Evolutionary conservation across 2,329 filamentous ascomycete genomes (phyloP), one percentile per base, ranked within the genome.

Genomic region (Setomelanomma holmii): DNA sequence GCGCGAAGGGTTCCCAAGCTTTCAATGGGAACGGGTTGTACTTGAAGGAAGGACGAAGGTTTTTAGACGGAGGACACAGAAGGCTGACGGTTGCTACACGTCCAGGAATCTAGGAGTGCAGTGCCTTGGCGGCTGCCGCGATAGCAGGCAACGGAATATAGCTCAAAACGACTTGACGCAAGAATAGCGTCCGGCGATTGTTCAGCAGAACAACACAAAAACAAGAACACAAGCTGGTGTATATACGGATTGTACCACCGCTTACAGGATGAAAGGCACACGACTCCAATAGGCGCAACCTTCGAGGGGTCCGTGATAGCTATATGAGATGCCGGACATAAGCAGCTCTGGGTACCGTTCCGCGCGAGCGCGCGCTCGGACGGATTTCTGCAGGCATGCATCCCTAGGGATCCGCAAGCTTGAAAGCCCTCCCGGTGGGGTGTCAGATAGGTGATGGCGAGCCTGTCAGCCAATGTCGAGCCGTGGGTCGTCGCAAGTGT

Each of bases 341-440:
- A 51, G 40, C 34, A 36, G 34, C 2, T 10, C 34, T 36, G 14
- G 34, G 34, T 46, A 42, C 46, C 33, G 44, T 49, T 47, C 46
- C 22, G 45, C 30, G 40, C 19, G 24, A 44, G 24, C 22, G 48
- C 49, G 49, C 45, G 61, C 61, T 59, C 55, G 53, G 53, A 53
- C 57, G 33, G 42, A 42, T 52, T 23, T 33, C 33, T 42, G 49
- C 53, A 52, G 56, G 60, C 56, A 54, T 58, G 52, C 53, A 55
- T 48, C 17, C 55, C 45, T 35, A 39, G 44, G 35, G 44, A 46
- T 46, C 21, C 21, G 36, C 44, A 24, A 46, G 44, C 43, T 16
- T 16, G 19, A 57, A 62, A 62, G 60, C 60, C 66, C 60, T 53
- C 34, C 46, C 50, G 58, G 66, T 66, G 67, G 68, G 66, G 63